phyloP scores from a whole-genome alignment of 2,329 filamentous ascomycete genomes.

The Ilyonectria destructans region DNA sequence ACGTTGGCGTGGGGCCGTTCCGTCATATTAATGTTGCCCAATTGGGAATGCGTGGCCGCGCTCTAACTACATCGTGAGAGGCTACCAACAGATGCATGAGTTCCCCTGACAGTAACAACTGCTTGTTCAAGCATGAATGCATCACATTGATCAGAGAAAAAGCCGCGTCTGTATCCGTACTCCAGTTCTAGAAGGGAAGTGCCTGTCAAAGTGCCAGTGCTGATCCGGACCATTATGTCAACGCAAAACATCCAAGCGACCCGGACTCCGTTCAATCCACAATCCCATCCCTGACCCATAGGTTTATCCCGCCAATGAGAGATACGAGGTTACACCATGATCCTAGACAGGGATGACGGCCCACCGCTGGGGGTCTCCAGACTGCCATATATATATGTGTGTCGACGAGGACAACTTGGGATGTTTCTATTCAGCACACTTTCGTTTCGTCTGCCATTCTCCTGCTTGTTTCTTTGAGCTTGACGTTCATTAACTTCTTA shows the following conservation, averaged over 20 bases:
- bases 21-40: not conserved
- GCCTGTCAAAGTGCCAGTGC: not conserved
- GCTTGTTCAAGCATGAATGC: not conserved
- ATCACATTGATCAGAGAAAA: not conserved
- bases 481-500: not conserved
- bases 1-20: not conserved
- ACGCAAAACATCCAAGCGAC: not conserved
- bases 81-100: not conserved
- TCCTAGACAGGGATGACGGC: not conserved
- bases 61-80: not conserved
- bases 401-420: not conserved
- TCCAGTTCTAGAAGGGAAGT: not conserved
- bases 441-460: slow-evolving; percentile 11
- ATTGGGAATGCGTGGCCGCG: not conserved
- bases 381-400: not conserved
- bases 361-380: not conserved
- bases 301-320: slow-evolving; percentile 21
- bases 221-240: not conserved
- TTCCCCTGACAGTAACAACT: not conserved
- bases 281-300: not conserved
- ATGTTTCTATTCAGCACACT: slow-evolving; percentile 13
- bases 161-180: too few species aligned
- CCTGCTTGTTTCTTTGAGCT: not conserved
- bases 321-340: slow-evolving; percentile 2
- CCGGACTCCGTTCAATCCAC: not conserved